phyloP scores from a whole-genome alignment of 306 rosid genomes.

The Myrica gale region DNA sequence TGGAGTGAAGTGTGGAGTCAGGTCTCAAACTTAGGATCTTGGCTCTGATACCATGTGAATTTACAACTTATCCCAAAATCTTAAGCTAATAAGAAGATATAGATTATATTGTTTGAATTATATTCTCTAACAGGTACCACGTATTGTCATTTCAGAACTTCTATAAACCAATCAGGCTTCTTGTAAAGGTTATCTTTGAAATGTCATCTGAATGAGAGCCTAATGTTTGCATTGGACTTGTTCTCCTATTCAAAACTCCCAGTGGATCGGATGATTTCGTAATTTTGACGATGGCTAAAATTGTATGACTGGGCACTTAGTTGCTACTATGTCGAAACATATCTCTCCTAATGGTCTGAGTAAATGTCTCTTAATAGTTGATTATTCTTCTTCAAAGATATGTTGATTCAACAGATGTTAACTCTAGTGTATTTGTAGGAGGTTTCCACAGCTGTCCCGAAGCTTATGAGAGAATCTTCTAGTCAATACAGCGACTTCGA shows the following conservation, averaged over 20 bases:
- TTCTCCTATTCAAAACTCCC: neutral
- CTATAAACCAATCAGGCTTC: neutral
- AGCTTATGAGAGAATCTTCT: conserved; percentile 77
- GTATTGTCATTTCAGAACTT: neutral
- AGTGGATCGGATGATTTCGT: neutral
- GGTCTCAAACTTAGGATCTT: too few species aligned
- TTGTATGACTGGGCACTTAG: neutral
- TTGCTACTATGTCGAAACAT: neutral
- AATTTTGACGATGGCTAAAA: neutral
- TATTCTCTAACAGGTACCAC: neutral
- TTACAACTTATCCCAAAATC: too few species aligned
- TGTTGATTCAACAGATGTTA: neutral
- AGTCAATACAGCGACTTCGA: conserved; percentile 86
- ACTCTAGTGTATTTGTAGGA: conserved; percentile 58
- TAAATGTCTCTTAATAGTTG: conserved; percentile 13
- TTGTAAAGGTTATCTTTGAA: neutral
- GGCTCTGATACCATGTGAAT: too few species aligned
- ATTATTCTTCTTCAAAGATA: conserved; percentile 18
- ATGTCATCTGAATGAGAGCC: neutral
- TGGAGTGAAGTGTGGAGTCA: too few species aligned
- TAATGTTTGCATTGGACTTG: neutral
- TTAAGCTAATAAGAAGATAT: too few species aligned
- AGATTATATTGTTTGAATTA: too few species aligned
- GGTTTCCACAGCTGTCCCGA: conserved; percentile 77
- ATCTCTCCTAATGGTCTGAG: conserved; percentile 14